A percentile compares a stretch with the other conserved stretches of the same genome.
Evolutionary conservation across 139 green algal species (phyloP).

Genomic region (Astrephomene gubernaculifera): DNA sequence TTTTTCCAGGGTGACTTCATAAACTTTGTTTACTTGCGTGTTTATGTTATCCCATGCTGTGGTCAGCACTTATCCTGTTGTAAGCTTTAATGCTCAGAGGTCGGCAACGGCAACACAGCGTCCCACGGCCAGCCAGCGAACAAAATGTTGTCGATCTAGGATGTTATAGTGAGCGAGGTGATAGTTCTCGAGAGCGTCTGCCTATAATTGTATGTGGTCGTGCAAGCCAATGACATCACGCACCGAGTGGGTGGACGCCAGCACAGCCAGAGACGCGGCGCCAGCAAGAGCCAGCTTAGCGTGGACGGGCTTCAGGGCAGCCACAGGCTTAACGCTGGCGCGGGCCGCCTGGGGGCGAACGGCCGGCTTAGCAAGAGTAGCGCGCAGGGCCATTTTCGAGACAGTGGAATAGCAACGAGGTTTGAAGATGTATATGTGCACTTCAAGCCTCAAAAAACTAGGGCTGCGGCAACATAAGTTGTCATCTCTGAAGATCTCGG

Average conservation of each 20-base stretch:
- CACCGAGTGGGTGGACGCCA: conserved; percentile 40
- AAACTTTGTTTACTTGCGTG: too few species aligned
- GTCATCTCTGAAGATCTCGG: conserved; percentile 3
- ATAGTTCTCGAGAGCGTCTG: too few species aligned
- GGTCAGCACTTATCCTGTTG: too few species aligned
- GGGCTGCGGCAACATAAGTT: not conserved
- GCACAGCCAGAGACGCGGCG: conserved; percentile 35
- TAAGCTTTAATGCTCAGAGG: too few species aligned
- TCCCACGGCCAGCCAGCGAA: too few species aligned
- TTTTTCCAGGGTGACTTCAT: too few species aligned
- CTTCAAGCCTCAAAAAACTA: not conserved
- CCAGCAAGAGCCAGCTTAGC: conserved; percentile 46
- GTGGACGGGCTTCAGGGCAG: conserved; percentile 46
- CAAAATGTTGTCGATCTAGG: too few species aligned
- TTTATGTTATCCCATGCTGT: too few species aligned
- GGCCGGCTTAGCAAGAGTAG: conserved; percentile 26
- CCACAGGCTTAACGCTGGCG: conserved; percentile 36
- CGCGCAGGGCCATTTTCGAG: conserved; percentile 41
- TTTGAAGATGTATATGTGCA: not conserved
- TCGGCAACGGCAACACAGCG: too few species aligned
- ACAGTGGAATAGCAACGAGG: not conserved
- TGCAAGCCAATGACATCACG: too few species aligned
- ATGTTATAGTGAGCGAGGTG: too few species aligned
- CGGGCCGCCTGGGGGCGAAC: conserved; percentile 19
- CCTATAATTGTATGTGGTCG: too few species aligned